Percentiles rank a stretch among this genome's conserved stretches.
Evolutionary conservation across 441 rosid species (phyloP).

Genomic region (Croton setiger): DNA sequence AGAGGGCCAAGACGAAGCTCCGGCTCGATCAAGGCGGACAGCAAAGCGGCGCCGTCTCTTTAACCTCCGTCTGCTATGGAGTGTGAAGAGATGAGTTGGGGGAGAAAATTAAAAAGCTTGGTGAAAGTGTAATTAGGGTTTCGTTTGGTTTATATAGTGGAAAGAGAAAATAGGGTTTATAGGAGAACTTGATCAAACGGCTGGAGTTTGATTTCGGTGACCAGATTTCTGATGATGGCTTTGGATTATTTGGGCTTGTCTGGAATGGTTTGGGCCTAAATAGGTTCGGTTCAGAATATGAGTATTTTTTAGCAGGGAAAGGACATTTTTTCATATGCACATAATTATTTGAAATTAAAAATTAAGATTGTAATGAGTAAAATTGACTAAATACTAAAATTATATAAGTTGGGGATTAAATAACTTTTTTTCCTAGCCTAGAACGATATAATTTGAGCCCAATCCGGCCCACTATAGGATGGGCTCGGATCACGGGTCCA

Average conservation of each 20-base stretch:
- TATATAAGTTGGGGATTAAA: too few relatives aligned
- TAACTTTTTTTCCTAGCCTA: too few relatives aligned
- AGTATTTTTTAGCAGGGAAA: too few relatives aligned
- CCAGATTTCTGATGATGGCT: conserved; percentile 17
- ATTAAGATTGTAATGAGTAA: too few relatives aligned
- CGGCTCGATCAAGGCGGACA: conserved; percentile 81
- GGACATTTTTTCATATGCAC: too few relatives aligned
- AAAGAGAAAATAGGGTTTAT: neutral
- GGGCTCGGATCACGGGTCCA: too few relatives aligned
- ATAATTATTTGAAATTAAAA: too few relatives aligned
- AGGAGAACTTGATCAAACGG: conserved; percentile 51
- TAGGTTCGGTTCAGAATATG: neutral
- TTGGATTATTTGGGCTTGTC: neutral
- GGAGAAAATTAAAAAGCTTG: neutral
- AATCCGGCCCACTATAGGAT: too few relatives aligned
- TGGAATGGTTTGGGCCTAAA: neutral
- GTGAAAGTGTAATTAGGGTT: neutral
- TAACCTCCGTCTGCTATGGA: conserved; percentile 47
- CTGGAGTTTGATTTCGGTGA: conserved; percentile 3
- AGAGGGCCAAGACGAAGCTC: conserved; percentile 84
- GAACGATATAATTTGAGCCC: too few relatives aligned
- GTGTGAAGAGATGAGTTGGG: neutral
- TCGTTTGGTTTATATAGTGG: conserved; percentile 21
- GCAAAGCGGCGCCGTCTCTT: conserved; percentile 65
- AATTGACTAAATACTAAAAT: too few relatives aligned